Percentiles rank a stretch among this genome's conserved stretches.
phyloP scores from a whole-genome alignment of 768 basidiomycete genomes.

The Naganishia kalamii region DNA sequence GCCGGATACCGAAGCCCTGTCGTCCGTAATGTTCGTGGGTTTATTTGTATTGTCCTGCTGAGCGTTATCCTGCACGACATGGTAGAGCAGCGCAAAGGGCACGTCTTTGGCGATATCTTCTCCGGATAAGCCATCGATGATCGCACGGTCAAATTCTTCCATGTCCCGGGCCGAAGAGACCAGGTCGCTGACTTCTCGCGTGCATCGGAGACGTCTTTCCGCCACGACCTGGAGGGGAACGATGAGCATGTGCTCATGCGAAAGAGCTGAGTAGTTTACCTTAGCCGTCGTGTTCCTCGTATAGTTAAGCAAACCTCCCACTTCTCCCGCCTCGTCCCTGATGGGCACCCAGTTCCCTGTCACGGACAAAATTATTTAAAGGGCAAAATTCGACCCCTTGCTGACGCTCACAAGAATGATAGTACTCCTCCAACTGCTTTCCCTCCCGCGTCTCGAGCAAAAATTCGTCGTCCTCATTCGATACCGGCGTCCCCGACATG shows the following conservation, averaged over 20 bases:
- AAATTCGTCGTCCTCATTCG: constrained; percentile 36
- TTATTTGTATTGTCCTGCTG: not conserved
- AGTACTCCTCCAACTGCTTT: constrained; percentile 27
- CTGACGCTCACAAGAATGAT: constrained; percentile 32
- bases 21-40: constrained; percentile 15
- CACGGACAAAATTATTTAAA: constrained; percentile 25
- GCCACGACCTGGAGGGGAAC: constrained; percentile 24
- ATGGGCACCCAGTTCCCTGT: constrained; percentile 37
- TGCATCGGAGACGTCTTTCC: constrained; percentile 35
- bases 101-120: constrained; percentile 34
- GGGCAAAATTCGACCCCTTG: constrained; percentile 27
- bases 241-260: not conserved
- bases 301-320: constrained; percentile 41
- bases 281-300: constrained; percentile 40
- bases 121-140: constrained; percentile 32
- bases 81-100: constrained; percentile 40
- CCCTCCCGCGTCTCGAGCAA: constrained; percentile 13
- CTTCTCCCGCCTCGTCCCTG: constrained; percentile 32
- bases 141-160: constrained; percentile 36
- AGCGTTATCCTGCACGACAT: constrained; percentile 21
- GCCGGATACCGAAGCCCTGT: not conserved
- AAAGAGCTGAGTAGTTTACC: constrained; percentile 13
- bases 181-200: constrained; percentile 39
- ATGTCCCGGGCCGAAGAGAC: constrained; percentile 33
- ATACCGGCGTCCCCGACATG: constrained; percentile 36